Evolutionary conservation across 345 rosid genomes (phyloP).

Genomic region (Populus pruinosa): DNA sequence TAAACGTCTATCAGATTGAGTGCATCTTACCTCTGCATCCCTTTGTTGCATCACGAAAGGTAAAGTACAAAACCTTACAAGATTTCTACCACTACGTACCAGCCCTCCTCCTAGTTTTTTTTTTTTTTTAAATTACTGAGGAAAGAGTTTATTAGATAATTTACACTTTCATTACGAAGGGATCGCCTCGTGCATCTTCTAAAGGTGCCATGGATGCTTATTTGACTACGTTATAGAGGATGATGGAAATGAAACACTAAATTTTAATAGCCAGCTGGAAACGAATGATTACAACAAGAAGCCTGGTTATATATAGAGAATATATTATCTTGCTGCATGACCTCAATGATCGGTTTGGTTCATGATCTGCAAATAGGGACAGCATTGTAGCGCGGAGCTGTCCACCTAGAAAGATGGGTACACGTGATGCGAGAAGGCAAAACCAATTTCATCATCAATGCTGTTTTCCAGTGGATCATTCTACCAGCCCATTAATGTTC

Average conservation of each 20-base stretch:
- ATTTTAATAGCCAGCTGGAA: not conserved
- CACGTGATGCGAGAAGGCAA: not conserved
- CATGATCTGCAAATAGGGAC: not conserved
- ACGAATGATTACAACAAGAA: not conserved
- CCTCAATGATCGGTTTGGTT: not conserved
- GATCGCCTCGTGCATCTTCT: not conserved
- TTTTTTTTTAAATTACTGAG: not conserved
- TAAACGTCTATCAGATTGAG: not conserved
- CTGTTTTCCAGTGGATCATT: not conserved
- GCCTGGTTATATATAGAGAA: not conserved
- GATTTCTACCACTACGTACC: not conserved
- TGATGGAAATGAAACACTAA: slow-evolving; percentile 1
- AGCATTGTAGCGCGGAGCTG: not conserved
- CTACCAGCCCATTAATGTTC: slow-evolving; percentile 30
- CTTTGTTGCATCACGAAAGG: not conserved
- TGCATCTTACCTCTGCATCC: not conserved
- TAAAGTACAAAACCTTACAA: not conserved
- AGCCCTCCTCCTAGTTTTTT: not conserved
- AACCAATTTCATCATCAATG: not conserved
- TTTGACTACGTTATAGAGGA: not conserved
- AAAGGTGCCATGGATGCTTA: not conserved
- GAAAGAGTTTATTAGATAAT: not conserved
- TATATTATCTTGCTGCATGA: not conserved
- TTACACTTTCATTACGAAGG: not conserved
- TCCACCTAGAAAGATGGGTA: not conserved